Evolutionary conservation across 2,329 filamentous ascomycete species (phyloP).

Genomic region (Aspergillus ruber): DNA sequence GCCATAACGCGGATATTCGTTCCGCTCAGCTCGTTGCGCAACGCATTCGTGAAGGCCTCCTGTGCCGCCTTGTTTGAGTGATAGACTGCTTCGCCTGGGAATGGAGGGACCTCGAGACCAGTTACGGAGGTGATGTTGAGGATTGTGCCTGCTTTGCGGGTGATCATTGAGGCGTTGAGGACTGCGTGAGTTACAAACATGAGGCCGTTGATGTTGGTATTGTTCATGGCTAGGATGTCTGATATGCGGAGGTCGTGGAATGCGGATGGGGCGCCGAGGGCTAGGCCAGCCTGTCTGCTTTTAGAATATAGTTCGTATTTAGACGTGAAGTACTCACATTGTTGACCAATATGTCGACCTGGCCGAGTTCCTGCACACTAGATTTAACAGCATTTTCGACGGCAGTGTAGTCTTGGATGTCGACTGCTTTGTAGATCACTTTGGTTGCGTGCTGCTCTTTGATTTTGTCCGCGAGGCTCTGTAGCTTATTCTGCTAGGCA

Average conservation of each 20-base stretch:
- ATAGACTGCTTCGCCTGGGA: constrained; percentile 45
- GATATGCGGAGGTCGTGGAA: constrained; percentile 39
- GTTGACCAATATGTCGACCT: constrained; percentile 44
- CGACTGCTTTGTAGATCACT: constrained; percentile 10
- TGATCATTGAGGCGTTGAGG: constrained; percentile 40
- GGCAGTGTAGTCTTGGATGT: constrained; percentile 13
- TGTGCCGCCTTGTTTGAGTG: constrained; percentile 44
- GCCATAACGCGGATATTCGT: constrained; percentile 45
- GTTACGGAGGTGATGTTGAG: constrained; percentile 46
- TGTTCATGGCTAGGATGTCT: constrained; percentile 41
- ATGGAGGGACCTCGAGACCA: constrained; percentile 43
- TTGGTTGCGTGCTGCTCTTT: not conserved
- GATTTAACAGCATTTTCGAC: constrained; percentile 23
- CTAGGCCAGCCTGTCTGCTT: constrained; percentile 36
- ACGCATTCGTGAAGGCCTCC: constrained; percentile 45
- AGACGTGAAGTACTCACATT: constrained; percentile 22
- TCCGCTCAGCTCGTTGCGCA: constrained; percentile 43
- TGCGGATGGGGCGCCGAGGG: constrained; percentile 39
- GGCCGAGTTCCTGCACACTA: constrained; percentile 26
- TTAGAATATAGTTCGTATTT: not conserved
- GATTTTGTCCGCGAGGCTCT: constrained; percentile 1
- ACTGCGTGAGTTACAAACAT: constrained; percentile 43
- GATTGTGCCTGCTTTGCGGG: constrained; percentile 38
- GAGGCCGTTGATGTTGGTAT: constrained; percentile 44
- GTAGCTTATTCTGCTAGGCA: constrained; percentile 13